Conservation (phyloP, 106 monocot species). For the Dioscorea alata region DNA sequence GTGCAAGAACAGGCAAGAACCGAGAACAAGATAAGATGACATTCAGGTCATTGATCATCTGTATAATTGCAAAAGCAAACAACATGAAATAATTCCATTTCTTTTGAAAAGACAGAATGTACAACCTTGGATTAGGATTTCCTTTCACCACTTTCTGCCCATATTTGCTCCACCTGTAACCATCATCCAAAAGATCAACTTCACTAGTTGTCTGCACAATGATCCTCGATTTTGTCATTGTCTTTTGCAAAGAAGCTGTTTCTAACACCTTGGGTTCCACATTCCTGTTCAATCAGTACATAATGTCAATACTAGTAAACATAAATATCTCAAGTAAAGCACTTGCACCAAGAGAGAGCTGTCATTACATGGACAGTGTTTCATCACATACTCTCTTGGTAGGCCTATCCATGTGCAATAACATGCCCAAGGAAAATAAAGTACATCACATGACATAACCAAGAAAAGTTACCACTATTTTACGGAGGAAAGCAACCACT, state of each 20-base stretch:
- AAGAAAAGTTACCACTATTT: too few species aligned
- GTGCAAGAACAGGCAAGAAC: too few species aligned
- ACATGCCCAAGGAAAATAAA: too few species aligned
- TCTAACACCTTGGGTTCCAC: conserved; percentile 17
- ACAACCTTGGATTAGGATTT: conserved; percentile 72
- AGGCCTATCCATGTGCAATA: too few species aligned
- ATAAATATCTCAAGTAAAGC: too few species aligned
- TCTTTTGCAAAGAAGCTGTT: conserved; percentile 36
- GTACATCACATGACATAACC: too few species aligned
- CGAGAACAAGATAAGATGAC: not conserved
- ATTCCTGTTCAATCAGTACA: conserved; percentile 24
- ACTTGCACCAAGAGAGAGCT: too few species aligned
- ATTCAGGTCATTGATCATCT: not conserved
- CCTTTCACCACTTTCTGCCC: conserved; percentile 88
- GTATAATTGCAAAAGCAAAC: not conserved
- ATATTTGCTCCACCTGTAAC: conserved; percentile 85
- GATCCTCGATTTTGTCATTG: conserved; percentile 57
- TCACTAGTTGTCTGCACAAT: conserved; percentile 84
- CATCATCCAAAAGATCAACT: conserved; percentile 88
- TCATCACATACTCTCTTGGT: too few species aligned
- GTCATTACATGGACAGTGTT: too few species aligned
- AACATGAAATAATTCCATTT: too few species aligned
- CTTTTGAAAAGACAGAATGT: not conserved
- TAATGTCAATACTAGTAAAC: too few species aligned
- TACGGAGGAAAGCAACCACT: too few species aligned